These are phyloP conservation scores for Thalassiosira hispida DNA, from an alignment of 352 stramenopile species.

Conservation along the genomic window DNA sequence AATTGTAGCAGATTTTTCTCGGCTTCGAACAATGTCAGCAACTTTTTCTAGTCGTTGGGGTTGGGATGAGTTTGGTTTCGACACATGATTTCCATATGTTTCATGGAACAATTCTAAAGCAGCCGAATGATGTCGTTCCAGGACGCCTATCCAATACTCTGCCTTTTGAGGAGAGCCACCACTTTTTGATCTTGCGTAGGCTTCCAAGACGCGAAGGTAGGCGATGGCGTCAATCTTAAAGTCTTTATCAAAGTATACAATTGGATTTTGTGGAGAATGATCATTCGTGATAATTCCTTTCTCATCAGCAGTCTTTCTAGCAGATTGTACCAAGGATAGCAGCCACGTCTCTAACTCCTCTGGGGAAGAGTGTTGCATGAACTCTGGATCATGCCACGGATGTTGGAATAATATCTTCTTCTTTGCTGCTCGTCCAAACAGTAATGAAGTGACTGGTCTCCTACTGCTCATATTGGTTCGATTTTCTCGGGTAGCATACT, in stretches of 20 bases:
- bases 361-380: constrained; percentile 52
- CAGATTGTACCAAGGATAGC: constrained; percentile 46
- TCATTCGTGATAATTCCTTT: constrained; percentile 23
- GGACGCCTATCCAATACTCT: constrained; percentile 65
- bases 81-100: constrained; percentile 23
- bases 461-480: not conserved
- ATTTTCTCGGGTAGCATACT: not conserved
- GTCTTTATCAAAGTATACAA: constrained; percentile 25
- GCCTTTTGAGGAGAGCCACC: constrained; percentile 51
- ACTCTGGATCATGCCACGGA: constrained; percentile 58
- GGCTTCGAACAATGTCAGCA: not conserved
- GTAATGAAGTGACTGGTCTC: constrained; percentile 4
- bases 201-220: constrained; percentile 66
- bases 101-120: constrained; percentile 25
- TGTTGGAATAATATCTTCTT: constrained; percentile 15
- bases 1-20: constrained; percentile 16
- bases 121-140: constrained; percentile 41
- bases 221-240: constrained; percentile 53
- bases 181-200: constrained; percentile 41
- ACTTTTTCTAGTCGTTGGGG: constrained; percentile 1
- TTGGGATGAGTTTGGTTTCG: too few relatives aligned
- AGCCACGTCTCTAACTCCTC: constrained; percentile 70
- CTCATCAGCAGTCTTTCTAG: not conserved
- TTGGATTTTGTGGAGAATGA: constrained; percentile 7
- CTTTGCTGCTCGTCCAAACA: constrained; percentile 17